Conservation (phyloP, 345 rosid species). For the Ailanthus altissimus region DNA sequence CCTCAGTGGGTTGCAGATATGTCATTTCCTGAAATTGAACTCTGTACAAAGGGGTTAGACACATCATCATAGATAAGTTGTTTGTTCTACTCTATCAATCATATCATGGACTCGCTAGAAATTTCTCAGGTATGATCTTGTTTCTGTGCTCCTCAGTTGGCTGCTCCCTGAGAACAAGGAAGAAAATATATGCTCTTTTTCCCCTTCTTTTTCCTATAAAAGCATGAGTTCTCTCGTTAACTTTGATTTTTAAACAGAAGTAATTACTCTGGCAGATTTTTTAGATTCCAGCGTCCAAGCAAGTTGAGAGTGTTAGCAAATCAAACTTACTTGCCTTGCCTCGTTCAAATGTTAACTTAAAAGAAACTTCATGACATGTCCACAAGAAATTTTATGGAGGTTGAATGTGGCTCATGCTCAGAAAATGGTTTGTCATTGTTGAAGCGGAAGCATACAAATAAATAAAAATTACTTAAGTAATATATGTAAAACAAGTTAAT, state of each 20-base stretch:
- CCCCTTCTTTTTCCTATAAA: not conserved
- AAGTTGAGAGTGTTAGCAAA: slow-evolving; percentile 28
- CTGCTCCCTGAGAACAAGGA: slow-evolving; percentile 41
- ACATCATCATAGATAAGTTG: not conserved
- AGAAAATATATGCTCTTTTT: slow-evolving; percentile 48
- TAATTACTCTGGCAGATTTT: slow-evolving; percentile 38
- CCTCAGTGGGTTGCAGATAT: slow-evolving; percentile 51
- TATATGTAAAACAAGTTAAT: too few relatives aligned
- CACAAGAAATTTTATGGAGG: slow-evolving; percentile 32
- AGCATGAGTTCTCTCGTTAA: slow-evolving; percentile 21
- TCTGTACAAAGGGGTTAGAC: slow-evolving; percentile 54
- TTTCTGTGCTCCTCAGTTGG: slow-evolving; percentile 57
- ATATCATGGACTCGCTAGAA: slow-evolving; percentile 30
- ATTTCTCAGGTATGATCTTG: slow-evolving; percentile 54
- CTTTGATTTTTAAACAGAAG: slow-evolving; percentile 15
- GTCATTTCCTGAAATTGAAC: slow-evolving; percentile 51
- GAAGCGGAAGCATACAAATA: too few relatives aligned
- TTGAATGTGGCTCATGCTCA: slow-evolving; percentile 31
- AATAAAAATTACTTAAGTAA: too few relatives aligned
- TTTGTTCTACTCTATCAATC: slow-evolving; percentile 17
- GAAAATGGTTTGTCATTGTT: slow-evolving; percentile 32
- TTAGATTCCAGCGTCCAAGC: slow-evolving; percentile 27
- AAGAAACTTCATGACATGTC: slow-evolving; percentile 31
- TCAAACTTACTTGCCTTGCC: slow-evolving; percentile 31
- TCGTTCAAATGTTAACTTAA: slow-evolving; percentile 30